Evolutionary conservation across 805 yeast species (phyloP).

Genomic region (Candida fluviatilis): DNA sequence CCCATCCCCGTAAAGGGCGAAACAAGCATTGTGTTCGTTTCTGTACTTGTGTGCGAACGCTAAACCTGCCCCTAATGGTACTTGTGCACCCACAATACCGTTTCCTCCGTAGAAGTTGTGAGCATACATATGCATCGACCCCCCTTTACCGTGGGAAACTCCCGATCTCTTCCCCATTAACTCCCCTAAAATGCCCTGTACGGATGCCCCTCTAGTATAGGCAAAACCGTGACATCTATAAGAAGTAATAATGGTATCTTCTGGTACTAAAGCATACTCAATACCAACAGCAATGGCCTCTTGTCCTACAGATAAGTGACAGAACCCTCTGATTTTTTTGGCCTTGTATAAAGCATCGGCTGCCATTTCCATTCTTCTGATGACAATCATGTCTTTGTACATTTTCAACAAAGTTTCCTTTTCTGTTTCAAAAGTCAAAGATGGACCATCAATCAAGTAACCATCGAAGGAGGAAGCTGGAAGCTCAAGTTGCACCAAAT

Average conservation of each 20-base stretch:
- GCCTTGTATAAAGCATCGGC: constrained; percentile 98
- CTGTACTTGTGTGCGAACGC: constrained; percentile 98
- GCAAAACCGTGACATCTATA: constrained; percentile 99
- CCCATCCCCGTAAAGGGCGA: constrained; percentile 96
- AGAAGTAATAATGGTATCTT: constrained; percentile 91
- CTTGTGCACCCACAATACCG: constrained; percentile 99
- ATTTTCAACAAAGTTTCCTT: constrained; percentile 78
- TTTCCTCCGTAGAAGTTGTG: constrained; percentile 97
- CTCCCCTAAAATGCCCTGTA: constrained; percentile 87
- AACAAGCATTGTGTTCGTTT: constrained; percentile 73
- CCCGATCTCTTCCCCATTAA: constrained; percentile 95
- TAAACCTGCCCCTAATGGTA: constrained; percentile 95
- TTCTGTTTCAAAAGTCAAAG: constrained; percentile 69
- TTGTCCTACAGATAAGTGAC: constrained; percentile 97
- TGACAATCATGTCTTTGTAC: constrained; percentile 93
- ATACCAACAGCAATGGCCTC: constrained; percentile 99
- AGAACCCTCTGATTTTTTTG: constrained; percentile 97
- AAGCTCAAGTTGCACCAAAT: constrained; percentile 50
- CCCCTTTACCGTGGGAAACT: constrained; percentile 97
- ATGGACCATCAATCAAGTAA: constrained; percentile 70
- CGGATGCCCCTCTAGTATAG: constrained; percentile 92
- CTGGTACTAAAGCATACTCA: constrained; percentile 82
- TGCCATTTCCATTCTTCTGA: constrained; percentile 98
- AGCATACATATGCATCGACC: constrained; percentile 98
- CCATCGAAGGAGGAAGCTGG: constrained; percentile 84